Percentiles rank a stretch among this genome's conserved stretches.
phyloP scores from a whole-genome alignment of 805 yeast species.

The Candida nanaspora region DNA sequence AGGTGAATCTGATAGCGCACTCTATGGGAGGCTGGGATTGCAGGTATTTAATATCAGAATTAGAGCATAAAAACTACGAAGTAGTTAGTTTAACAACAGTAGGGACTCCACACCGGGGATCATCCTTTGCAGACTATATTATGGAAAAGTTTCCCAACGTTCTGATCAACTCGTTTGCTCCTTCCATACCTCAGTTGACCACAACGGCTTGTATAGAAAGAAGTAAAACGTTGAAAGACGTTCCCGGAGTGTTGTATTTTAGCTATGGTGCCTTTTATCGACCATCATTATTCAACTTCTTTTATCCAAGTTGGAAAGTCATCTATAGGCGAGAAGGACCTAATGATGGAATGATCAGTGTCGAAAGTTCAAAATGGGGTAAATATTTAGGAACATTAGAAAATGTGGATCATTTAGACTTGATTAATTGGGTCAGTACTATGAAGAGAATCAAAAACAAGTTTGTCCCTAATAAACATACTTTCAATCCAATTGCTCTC shows the following conservation, averaged over 20 bases:
- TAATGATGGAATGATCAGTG: conserved; percentile 85
- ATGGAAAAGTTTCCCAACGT: conserved; percentile 21
- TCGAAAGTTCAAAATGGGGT: conserved; percentile 79
- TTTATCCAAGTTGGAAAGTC: conserved; percentile 57
- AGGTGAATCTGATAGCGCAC: conserved; percentile 75
- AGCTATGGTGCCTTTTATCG: conserved; percentile 74
- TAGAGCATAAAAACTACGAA: conserved; percentile 40
- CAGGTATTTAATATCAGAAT: conserved; percentile 59
- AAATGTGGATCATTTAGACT: conserved; percentile 77
- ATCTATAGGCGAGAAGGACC: conserved; percentile 45
- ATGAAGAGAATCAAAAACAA: conserved; percentile 31
- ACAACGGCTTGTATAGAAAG: conserved; percentile 44
- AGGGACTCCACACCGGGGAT: conserved; percentile 85
- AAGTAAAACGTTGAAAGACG: conserved; percentile 45
- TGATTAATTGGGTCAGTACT: conserved; percentile 74
- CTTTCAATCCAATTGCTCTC: conserved; percentile 60
- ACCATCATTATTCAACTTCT: conserved; percentile 58
- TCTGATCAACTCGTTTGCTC: conserved; percentile 16
- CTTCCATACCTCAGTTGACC: conserved; percentile 58
- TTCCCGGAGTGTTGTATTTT: conserved; percentile 61
- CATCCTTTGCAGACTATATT: conserved; percentile 72
- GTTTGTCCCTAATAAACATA: conserved; percentile 11
- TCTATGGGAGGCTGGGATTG: conserved; percentile 94
- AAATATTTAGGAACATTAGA: conserved; percentile 69
- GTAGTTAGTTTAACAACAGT: conserved; percentile 77